Base-by-base conservation (phyloP, 2,329 filamentous ascomycete species). In the Fusarium verrucosum region DNA sequence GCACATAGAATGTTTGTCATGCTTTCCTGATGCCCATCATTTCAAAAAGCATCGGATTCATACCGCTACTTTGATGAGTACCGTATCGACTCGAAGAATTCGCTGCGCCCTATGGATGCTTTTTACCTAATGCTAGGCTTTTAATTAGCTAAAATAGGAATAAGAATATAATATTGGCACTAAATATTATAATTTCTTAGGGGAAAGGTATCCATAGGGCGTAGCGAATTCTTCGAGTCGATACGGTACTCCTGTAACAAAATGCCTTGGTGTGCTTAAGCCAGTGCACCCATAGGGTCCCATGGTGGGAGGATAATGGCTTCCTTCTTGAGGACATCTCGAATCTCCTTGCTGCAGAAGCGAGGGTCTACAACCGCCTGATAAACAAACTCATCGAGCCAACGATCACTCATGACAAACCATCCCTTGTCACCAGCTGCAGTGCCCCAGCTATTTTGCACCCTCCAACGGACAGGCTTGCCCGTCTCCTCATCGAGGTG, bases 401-500 rank as follows among this genome's bases (percentile, higher is more conserved):
- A 92, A 19, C 81, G 80, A 77, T 96, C 92, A 59, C 83, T 90
- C 92, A 96, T 96, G 62, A 96, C 90, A 73, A 95, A 95, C 85
- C 92, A 96, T 0, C 93, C 93, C 68, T 92, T 87, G 13, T 88
- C 85, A 1, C 93, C 93, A 0, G 84, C 84, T 0, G 73, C 79
- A 36, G 86, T 82, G 13, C 90, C 91, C 92, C 92, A 96, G 53
- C 87, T 90, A 74, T 96, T 96, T 83, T 96, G 90, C 8, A 96
- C 92, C 50, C 92, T 82, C 93, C 93, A 97, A 40, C 92, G 81
- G 2, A 92, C 85, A 3, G 87, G 83, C 76, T 87, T 85, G 2
- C 86, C 88, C 2, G 75, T 78, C 58, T 86, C 78, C 25, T 84
- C 80, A 58, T 91, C 89, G 4, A 96, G 75, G 73, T 97, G 92